Evolutionary conservation across 23 red algal species (phyloP), one percentile per base, ranked within the genome.

Genomic region (Cyanidium caldarium): DNA sequence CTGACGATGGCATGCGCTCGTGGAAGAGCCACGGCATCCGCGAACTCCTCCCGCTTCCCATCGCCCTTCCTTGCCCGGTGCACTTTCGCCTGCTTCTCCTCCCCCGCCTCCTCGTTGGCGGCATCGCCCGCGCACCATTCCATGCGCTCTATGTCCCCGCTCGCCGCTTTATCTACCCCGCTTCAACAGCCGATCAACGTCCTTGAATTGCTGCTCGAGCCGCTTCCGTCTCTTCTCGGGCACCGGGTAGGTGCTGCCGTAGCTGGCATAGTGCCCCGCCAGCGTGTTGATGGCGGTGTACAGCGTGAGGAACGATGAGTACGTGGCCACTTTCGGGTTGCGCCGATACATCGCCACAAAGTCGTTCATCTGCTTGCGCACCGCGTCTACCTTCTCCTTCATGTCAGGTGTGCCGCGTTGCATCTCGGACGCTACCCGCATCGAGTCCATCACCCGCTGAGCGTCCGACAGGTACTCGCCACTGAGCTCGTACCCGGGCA

Each of bases 261-360:
- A 96, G 33, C 68, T 81, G 35, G 83, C 77, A 38, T 87, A 96
- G 58, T 96, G 91, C 0, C 91, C 91, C 44, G 77, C 81, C 20
- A 96, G 70, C 42, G 91, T 96, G 67, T 96, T 96, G 33, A 87
- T 96, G 38, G 91, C 83, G 1, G 91, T 96, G 61, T 96, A 96
- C 14, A 96, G 58, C 0, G 83, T 87, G 67, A 70, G 79, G 68
- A 87, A 96, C 16, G 72, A 80, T 23, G 80, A 72, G 16, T 72
- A 83, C 7, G 83, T 82, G 30, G 73, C 45, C 16, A 96, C 79
- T 25, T 96, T 96, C 26, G 77, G 65, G 39, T 96, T 96, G 21
- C 91, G 45, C 37, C 91, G 66, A 41, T 96, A 96, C 66, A 88
- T 39, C 15, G 91, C 84, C 14, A 96, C 91, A 78, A 96, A 96